Base-by-base conservation (phyloP, 2,329 filamentous ascomycete species). In the Emergomyces pasteurianus region DNA sequence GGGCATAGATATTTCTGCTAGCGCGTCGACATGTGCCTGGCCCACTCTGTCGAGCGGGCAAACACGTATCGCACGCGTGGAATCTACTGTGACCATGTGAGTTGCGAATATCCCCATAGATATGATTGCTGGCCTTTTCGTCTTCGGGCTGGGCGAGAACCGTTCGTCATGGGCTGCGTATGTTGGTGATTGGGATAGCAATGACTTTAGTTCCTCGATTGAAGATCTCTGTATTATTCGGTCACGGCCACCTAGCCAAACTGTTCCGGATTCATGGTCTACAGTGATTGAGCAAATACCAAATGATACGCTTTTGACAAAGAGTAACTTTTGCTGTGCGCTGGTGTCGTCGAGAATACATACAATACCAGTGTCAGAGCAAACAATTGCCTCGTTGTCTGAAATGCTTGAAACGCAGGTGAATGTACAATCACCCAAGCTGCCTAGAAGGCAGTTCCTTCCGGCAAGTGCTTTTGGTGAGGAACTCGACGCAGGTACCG, bases 321-420 rank as follows among this genome's bases (percentile, higher is more conserved):
- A 84, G 50, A 80, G 78, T 55, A 96, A 77, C 66, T 85, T 89
- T 73, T 88, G 87, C 63, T 85, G 83, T 63, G 86, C 86, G 58
- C 83, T 85, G 38, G 81, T 83, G 65, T 95, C 89, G 64, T 96
- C 88, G 38, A 96, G 79, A 36, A 95, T 78, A 73, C 92, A 97
- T n/a, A 99, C 79, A 69, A 95, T 88, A 34, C 94, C 94, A 62
- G 85, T 83, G 69, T 96, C 92, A 3, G 92, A 89, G 75, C 90
- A 94, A 49, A 97, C 79, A 47, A 97, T 82, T 21, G 91, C 87
- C 67, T 86, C 88, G 49, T 81, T 82, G 42, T 89, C 84, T 43
- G 88, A 86, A 40, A 96, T 82, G 18, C 83, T 79, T 18, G 86
- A 83, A 5, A 90, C 85, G 64, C 88, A 90, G 21, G 86, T 90